phyloP scores from a whole-genome alignment of 108 stramenopile species.

The Cyclostephanos invisitatus region DNA sequence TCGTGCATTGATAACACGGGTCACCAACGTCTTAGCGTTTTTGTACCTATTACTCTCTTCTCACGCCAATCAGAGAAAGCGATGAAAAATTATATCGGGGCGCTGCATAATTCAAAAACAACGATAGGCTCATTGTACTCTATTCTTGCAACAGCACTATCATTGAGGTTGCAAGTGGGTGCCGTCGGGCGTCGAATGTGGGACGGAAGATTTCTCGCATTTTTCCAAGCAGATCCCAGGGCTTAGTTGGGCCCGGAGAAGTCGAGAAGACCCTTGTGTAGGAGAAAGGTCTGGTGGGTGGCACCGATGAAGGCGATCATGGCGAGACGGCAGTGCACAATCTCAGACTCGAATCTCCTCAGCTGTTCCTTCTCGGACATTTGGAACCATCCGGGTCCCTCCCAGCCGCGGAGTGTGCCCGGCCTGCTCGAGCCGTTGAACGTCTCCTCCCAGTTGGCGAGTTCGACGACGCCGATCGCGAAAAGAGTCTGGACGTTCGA shows the following conservation, averaged over 20 bases:
- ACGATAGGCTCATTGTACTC: not conserved
- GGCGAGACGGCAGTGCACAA: slow-evolving; percentile 89
- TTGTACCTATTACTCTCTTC: not conserved
- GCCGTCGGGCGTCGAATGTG: not conserved
- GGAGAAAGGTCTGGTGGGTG: slow-evolving; percentile 83
- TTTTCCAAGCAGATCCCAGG: not conserved
- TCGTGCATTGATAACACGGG: not conserved
- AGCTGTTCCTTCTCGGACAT: slow-evolving; percentile 47
- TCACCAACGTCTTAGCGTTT: slow-evolving; percentile 13
- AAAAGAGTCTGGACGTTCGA: slow-evolving; percentile 82
- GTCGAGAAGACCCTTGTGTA: slow-evolving; percentile 73
- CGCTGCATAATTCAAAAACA: slow-evolving; percentile 9
- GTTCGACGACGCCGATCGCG: slow-evolving; percentile 71
- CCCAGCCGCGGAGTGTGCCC: slow-evolving; percentile 72
- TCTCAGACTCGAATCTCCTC: slow-evolving; percentile 59
- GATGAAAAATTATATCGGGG: not conserved
- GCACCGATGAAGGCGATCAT: slow-evolving; percentile 90
- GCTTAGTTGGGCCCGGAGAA: slow-evolving; percentile 33
- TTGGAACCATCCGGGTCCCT: slow-evolving; percentile 43
- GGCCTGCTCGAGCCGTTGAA: slow-evolving; percentile 80
- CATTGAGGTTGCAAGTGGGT: not conserved
- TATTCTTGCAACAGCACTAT: not conserved
- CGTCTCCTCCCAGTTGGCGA: slow-evolving; percentile 60
- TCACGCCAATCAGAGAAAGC: slow-evolving; percentile 23
- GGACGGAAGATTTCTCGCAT: not conserved